phyloP scores from a whole-genome alignment of 176 grass and related monocot species.

The Phoenix dactylifera region DNA sequence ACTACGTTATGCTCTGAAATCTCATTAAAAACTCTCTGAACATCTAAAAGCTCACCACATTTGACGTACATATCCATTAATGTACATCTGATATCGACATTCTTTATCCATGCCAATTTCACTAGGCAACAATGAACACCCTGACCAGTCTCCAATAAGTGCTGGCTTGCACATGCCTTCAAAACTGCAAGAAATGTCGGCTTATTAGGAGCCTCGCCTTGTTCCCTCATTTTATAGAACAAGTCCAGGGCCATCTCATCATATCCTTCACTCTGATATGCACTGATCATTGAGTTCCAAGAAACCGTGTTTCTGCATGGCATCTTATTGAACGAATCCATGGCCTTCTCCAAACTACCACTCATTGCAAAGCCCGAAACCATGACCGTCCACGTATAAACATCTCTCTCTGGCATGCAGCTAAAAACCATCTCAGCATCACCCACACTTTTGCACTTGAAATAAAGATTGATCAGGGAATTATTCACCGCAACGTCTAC shows the following conservation, averaged over 20 bases:
- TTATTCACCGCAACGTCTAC: conserved; percentile 10
- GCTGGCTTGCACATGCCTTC: conserved; percentile 13
- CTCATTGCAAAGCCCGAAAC: conserved; percentile 4
- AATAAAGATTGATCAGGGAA: conserved; percentile 18
- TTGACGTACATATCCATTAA: conserved; percentile 17
- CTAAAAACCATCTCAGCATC: conserved; percentile 14
- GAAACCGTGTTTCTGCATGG: conserved; percentile 17
- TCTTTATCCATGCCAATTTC: conserved; percentile 9
- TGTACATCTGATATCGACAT: background rate
- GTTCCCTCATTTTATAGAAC: conserved; percentile 3
- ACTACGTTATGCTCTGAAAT: conserved; percentile 11
- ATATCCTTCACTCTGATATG: conserved; percentile 9
- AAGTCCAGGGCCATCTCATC: conserved; percentile 15
- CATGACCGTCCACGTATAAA: conserved; percentile 14
- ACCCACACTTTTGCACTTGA: conserved; percentile 2
- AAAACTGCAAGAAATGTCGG: conserved; percentile 22
- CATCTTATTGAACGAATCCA: conserved; percentile 12
- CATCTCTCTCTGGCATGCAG: conserved; percentile 11
- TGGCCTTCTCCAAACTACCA: conserved; percentile 7
- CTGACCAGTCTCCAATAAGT: conserved; percentile 3
- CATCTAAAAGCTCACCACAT: conserved; percentile 3
- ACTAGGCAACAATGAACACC: conserved; percentile 10
- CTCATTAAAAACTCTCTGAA: conserved; percentile 13
- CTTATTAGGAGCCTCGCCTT: conserved; percentile 6
- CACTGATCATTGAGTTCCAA: conserved; percentile 16